Conservation (phyloP, 345 rosid species). For the Punica granatum region DNA sequence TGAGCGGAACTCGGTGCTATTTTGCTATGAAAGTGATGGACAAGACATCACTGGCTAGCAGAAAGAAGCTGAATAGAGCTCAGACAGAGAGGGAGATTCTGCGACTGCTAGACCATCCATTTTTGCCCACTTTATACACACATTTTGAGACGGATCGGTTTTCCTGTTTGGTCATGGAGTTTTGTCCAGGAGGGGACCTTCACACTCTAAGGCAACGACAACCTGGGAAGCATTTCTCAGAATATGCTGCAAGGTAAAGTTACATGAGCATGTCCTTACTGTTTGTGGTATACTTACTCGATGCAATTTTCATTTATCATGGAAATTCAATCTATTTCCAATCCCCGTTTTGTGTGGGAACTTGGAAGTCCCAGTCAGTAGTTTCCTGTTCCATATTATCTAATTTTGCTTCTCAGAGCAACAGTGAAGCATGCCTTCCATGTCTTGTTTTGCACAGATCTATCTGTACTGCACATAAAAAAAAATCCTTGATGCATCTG, state of each 20-base stretch:
- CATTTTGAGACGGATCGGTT: conserved; percentile 97
- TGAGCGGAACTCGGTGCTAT: conserved; percentile 79
- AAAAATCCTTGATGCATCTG: neutral
- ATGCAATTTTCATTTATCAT: neutral
- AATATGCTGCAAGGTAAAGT: conserved; percentile 94
- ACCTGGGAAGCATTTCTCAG: conserved; percentile 92
- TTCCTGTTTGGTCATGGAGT: conserved; percentile 96
- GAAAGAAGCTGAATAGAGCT: conserved; percentile 91
- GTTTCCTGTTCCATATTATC: neutral
- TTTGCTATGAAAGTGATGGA: conserved; percentile 99
- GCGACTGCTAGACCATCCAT: conserved; percentile 94
- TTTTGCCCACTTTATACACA: conserved; percentile 86
- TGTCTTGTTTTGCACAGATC: neutral
- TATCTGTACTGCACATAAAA: neutral
- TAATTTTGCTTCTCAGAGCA: too few relatives aligned
- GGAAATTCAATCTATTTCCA: too few relatives aligned
- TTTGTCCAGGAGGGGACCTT: conserved; percentile 97
- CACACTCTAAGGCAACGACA: conserved; percentile 92
- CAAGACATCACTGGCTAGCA: conserved; percentile 88
- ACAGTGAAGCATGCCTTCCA: neutral
- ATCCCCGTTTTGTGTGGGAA: neutral
- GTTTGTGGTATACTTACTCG: neutral
- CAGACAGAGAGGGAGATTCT: conserved; percentile 97
- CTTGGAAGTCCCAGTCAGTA: neutral
- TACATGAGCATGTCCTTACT: neutral